Base-by-base conservation (phyloP, 495 filamentous ascomycete genomes). In the Penicillium daleae region DNA sequence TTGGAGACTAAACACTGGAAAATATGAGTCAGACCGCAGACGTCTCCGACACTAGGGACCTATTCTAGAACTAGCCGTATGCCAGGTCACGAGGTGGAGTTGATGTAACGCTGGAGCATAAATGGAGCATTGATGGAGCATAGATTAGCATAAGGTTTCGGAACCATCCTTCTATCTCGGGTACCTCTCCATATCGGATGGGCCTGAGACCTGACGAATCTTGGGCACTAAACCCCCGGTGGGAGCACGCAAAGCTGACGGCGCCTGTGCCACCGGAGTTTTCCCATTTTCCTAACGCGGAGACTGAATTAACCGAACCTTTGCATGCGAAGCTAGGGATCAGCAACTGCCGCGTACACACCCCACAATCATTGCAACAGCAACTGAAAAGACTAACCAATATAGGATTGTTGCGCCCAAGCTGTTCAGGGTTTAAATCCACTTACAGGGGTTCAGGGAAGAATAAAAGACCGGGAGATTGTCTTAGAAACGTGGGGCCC, bases 191-290 rank as follows among this genome's bases (percentile, higher is more conserved):
- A 46, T 12, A 46, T 46, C 42, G 42, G n/a, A 24, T 24, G 42
- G 19, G 10, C 42, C 42, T 12, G 21, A 15, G n/a, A 19, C n/a
- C 26, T 33, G 39, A 19, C 19, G 46, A 40, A 22, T 17, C 26
- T 24, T 7, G 19, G 21, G 8, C 21, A 21, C 42, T 8, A 46
- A 46, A 46, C 5, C n/a, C 3, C 7, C 21, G 40, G 42, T 3
- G 8, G 42, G 42, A 12, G 0, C 2, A 4, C 21, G n/a, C 19
- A 29, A 24, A 29, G 33, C 35, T 42, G 52, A 19, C 21, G 35
- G 31, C 48, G 12, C 21, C 35, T 53, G 61, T 58, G 55, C 61
- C 61, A 42, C 61, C 61, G 61, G 61, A 49, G 17, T 63, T 63
- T 63, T 63, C 39, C 61, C 61, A 10, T 54, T 53, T 49, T 40